Evolutionary conservation across 352 stramenopile species (phyloP), one percentile per base, ranked within the genome.

Genomic region (Phytopythium oedochilum): DNA sequence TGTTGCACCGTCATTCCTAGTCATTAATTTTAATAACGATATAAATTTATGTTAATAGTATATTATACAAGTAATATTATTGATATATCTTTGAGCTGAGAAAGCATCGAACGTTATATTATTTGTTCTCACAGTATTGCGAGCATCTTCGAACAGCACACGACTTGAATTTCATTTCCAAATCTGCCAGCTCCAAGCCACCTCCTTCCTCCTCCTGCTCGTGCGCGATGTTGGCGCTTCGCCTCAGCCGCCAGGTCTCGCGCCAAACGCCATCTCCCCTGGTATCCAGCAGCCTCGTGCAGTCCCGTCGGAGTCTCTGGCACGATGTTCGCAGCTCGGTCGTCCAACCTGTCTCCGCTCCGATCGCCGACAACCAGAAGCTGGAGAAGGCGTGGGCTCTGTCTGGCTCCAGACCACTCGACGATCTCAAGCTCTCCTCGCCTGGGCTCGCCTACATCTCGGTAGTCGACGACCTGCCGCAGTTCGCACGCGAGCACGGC

Each of bases 391-490:
- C 53, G 14, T 80, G 71, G 71, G 61, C 59, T 2, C 49, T 81
- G 36, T 60, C 65, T 23, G 59, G 63, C 23, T 39, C 28, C 25
- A 17, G 61, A 3, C 18, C 63, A 17, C 43, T 77, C 23, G 59
- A 64, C 45, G 65, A 59, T 18, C 39, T 81, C 15, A 47, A 60
- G 25, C 51, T 78, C 6, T 57, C 61, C 35, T 57, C 54, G 4
- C 60, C 70, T 25, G 71, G 71, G 6, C 56, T 66, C 42, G 65
- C 72, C 20, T 78, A 73, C 47, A 44, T 81, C 25, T 72, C 72
- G 15, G 59, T 73, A 22, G 71, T 71, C 34, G 51, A 64, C 43
- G 46, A 71, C 18, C 45, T 66, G 35, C 53, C 43, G 20, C 31
- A 32, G 42, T 48, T 59, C 36, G 44, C 38, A 44, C 55, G 57